Percentiles rank a stretch among this genome's conserved stretches.
Evolutionary conservation across 495 filamentous ascomycete genomes (phyloP).

Genomic region (Glonium stellatum): DNA sequence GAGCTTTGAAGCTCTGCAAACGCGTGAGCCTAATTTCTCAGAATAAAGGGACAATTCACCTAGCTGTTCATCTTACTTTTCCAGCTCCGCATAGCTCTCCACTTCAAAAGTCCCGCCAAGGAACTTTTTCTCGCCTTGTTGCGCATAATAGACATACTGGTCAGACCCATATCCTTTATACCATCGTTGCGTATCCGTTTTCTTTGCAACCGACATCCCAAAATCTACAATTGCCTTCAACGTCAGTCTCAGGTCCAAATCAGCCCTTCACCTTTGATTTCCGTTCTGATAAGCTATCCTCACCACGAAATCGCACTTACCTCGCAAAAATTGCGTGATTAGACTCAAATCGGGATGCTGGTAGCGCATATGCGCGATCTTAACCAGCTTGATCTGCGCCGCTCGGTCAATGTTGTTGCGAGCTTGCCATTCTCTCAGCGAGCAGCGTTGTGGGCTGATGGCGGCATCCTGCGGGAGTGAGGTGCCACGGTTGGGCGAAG

Average conservation of each 20-base stretch:
- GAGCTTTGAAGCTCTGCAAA: slow-evolving; percentile 19
- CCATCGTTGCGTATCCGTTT: slow-evolving; percentile 31
- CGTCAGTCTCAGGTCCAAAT: neutral
- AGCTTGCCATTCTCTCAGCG: slow-evolving; percentile 37
- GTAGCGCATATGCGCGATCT: slow-evolving; percentile 46
- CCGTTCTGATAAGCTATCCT: too few species aligned
- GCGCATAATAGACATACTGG: slow-evolving; percentile 39
- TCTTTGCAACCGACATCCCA: slow-evolving; percentile 35
- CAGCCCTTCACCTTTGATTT: neutral
- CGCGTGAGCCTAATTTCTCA: slow-evolving; percentile 3
- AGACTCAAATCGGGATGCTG: slow-evolving; percentile 43
- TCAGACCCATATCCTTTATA: slow-evolving; percentile 36
- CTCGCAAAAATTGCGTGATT: slow-evolving; percentile 40
- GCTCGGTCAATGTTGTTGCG: slow-evolving; percentile 33
- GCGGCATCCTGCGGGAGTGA: slow-evolving; percentile 38
- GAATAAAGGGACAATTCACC: neutral
- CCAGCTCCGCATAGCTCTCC: slow-evolving; percentile 32
- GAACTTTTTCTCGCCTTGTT: slow-evolving; percentile 36
- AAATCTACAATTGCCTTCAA: slow-evolving; percentile 25
- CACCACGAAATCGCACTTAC: slow-evolving; percentile 7
- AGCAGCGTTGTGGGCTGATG: slow-evolving; percentile 31
- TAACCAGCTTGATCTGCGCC: slow-evolving; percentile 39
- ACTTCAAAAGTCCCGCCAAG: slow-evolving; percentile 37
- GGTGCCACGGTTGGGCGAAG: slow-evolving; percentile 36
- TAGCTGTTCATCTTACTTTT: slow-evolving; percentile 21